Evolutionary conservation across 176 grass and related monocot species (phyloP).

Genomic region (Miscanthus lutarioriparius): DNA sequence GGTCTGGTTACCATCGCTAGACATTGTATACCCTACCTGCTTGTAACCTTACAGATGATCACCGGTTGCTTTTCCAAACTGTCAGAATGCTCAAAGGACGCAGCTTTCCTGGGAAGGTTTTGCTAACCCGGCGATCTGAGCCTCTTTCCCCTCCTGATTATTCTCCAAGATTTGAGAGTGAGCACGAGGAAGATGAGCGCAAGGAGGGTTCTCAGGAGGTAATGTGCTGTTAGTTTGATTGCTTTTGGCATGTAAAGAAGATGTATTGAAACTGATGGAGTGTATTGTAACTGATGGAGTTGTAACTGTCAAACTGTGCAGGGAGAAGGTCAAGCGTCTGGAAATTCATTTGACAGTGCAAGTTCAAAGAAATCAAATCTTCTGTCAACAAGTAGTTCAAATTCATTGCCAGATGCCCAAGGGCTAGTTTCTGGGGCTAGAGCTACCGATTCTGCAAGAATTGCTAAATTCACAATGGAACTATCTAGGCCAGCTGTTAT

Average conservation of each 20-base stretch:
- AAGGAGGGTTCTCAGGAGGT: slow-evolving; percentile 61
- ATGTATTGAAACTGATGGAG: background rate
- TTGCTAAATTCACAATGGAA: slow-evolving; percentile 80
- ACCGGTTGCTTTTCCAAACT: background rate
- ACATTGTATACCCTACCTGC: background rate
- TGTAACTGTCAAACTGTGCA: slow-evolving; percentile 27
- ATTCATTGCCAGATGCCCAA: slow-evolving; percentile 64
- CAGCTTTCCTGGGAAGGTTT: slow-evolving; percentile 89
- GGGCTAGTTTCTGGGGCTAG: slow-evolving; percentile 83
- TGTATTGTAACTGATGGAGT: background rate
- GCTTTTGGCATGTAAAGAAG: background rate
- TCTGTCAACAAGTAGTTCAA: slow-evolving; percentile 57
- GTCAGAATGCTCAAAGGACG: slow-evolving; percentile 86
- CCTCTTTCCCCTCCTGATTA: slow-evolving; percentile 55
- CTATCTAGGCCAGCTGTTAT: slow-evolving; percentile 88
- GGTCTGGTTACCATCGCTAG: background rate
- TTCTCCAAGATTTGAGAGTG: slow-evolving; percentile 55
- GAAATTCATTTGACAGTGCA: slow-evolving; percentile 39
- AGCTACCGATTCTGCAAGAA: slow-evolving; percentile 92
- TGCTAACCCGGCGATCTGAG: slow-evolving; percentile 71
- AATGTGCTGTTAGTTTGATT: slow-evolving; percentile 24
- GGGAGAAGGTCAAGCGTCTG: slow-evolving; percentile 50
- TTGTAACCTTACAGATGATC: background rate
- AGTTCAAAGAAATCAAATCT: slow-evolving; percentile 55
- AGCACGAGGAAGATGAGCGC: slow-evolving; percentile 53